These are phyloP conservation scores for Mytilinidion resinicola DNA, from an alignment of 495 filamentous ascomycete genomes.

Conservation along the genomic window DNA sequence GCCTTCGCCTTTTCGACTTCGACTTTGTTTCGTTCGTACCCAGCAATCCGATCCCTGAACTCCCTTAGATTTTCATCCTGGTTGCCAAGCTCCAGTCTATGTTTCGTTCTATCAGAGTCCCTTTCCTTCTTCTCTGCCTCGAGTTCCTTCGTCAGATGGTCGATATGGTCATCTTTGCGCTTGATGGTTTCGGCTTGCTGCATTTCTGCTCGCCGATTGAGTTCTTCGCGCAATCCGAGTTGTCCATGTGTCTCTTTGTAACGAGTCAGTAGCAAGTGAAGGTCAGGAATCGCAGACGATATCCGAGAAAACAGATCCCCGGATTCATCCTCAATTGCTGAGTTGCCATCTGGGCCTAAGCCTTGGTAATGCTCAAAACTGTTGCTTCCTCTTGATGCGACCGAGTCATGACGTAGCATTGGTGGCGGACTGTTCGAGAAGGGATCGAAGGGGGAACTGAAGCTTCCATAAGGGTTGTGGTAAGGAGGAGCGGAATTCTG, in stretches of 20 bases:
- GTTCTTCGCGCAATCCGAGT: conserved; percentile 24
- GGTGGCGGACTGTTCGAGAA: conserved; percentile 16
- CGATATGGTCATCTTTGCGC: conserved; percentile 28
- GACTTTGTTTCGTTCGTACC: conserved; percentile 9
- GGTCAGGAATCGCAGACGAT: conserved; percentile 28
- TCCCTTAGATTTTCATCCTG: conserved; percentile 32
- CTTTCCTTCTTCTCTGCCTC: conserved; percentile 17
- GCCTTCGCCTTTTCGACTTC: conserved; percentile 14
- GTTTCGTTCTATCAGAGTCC: conserved; percentile 24
- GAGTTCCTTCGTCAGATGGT: conserved; percentile 24
- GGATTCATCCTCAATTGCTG: conserved; percentile 23
- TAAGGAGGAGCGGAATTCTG: conserved; percentile 23
- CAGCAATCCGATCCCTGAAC: conserved; percentile 21
- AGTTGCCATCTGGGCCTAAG: conserved; percentile 11
- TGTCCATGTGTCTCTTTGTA: conserved; percentile 30
- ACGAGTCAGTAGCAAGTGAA: conserved; percentile 25
- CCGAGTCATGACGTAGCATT: conserved; percentile 22
- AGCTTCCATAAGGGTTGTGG: conserved; percentile 18
- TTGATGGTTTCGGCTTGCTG: conserved; percentile 27
- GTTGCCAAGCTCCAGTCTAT: conserved; percentile 31
- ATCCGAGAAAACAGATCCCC: conserved; percentile 24
- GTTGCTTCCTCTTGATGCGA: conserved; percentile 16
- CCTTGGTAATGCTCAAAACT: conserved; percentile 3
- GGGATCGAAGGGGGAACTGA: conserved; percentile 10
- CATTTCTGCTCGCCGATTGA: conserved; percentile 19